Evolutionary conservation across 805 yeast species (phyloP), one percentile per base, ranked within the genome.

Genomic region (Clavispora vitiphila): DNA sequence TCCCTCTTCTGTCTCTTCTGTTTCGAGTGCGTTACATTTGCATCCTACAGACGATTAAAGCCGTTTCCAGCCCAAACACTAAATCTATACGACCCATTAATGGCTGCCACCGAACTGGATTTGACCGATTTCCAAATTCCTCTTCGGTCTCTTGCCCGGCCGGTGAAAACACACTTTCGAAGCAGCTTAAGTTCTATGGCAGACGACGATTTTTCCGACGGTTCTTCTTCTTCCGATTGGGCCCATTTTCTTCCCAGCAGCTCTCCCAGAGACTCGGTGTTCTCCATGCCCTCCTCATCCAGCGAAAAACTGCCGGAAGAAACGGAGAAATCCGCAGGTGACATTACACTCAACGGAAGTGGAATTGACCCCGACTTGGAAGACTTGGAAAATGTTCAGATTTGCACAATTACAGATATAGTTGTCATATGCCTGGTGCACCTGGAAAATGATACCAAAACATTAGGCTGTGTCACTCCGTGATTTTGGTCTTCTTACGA

Each of bases 331-430:
- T 5, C 20, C 1, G 11, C 10, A 3, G 12, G 12, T 12, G 32
- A 29, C 10, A 8, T 10, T 3, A 8, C 7, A 8, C 5, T 5
- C n/a, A 27, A 15, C 16, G 18, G 31, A 6, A 14, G 16, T 8
- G 7, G 8, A 3, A 29, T 15, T 15, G 32, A 29, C 10, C 27
- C 48, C 35, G 61, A 57, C 5, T 40, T 58, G 21, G 57, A 54
- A 6, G 58, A 58, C 31, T 34, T 57, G 16, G 54, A 55, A 9
- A 41, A 42, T 7, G 57, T 50, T n/a, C 43, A 49, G 38, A 46
- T 60, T 12, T 58, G 50, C 40, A 36, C 47, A 21, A 53, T 61
- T n/a, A 61, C 60, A 34, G 52, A 49, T 15, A 55, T 59, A 12
- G 53, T 61, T n/a, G 49, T 57, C 12, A 29, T 29, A 15, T 29